These are phyloP conservation scores for Didymella arachidicola DNA, from an alignment of 2,329 filamentous ascomycete species.

Conservation along the genomic window DNA sequence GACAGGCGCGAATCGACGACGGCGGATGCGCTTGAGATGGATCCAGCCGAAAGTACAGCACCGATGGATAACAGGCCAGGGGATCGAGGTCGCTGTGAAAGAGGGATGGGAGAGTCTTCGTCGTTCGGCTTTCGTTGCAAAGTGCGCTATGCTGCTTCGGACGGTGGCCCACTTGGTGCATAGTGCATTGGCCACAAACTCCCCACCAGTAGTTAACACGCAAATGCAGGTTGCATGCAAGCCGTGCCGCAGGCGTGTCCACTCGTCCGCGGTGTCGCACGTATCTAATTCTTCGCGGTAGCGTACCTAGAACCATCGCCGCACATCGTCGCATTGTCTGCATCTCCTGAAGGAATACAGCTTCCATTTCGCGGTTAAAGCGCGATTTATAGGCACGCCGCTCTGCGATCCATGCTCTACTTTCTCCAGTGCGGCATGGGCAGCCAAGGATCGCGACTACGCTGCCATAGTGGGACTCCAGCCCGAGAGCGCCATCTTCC, in stretches of 20 bases:
- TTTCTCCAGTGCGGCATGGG: slow-evolving; percentile 19
- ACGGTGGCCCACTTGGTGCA: slow-evolving; percentile 5
- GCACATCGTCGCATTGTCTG: neutral
- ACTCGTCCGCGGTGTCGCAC: slow-evolving; percentile 9
- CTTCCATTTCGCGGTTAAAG: slow-evolving; percentile 11
- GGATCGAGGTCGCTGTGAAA: slow-evolving; percentile 16
- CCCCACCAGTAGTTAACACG: slow-evolving; percentile 10
- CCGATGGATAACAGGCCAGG: slow-evolving; percentile 15
- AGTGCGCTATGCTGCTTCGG: neutral
- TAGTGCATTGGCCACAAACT: slow-evolving; percentile 3
- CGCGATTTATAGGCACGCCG: slow-evolving; percentile 12
- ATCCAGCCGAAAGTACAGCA: slow-evolving; percentile 11
- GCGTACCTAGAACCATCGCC: slow-evolving; percentile 1
- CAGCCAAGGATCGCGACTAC: slow-evolving; percentile 14
- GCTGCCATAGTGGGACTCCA: slow-evolving; percentile 12
- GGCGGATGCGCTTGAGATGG: slow-evolving; percentile 13
- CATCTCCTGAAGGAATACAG: slow-evolving; percentile 2
- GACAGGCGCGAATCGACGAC: slow-evolving; percentile 31
- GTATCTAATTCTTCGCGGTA: slow-evolving; percentile 6
- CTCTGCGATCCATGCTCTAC: slow-evolving; percentile 19
- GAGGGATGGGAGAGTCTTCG: slow-evolving; percentile 17
- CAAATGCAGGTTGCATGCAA: slow-evolving; percentile 18
- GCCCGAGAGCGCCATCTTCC: slow-evolving; percentile 5
- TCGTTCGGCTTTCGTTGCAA: slow-evolving; percentile 17
- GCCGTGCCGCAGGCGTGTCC: slow-evolving; percentile 15